A percentile compares a stretch with the other conserved stretches of the same genome.
phyloP scores from a whole-genome alignment of 2,329 filamentous ascomycete species.

The Fusarium sp. region DNA sequence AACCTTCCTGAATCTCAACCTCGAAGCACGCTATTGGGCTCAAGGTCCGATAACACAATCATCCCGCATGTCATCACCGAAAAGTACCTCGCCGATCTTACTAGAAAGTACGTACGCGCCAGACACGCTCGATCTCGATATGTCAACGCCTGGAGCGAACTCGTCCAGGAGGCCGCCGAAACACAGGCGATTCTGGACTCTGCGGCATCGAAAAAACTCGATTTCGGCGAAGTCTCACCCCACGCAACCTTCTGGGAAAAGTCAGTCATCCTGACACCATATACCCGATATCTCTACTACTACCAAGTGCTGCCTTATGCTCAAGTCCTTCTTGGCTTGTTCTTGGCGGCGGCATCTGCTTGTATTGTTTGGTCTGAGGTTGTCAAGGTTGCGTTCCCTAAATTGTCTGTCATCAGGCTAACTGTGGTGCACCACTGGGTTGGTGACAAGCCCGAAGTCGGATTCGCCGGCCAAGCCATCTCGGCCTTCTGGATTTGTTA shows the following conservation, averaged over 20 bases:
- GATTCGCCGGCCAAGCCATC: conserved; percentile 87
- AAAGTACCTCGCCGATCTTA: conserved; percentile 92
- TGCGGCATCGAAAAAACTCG: conserved; percentile 82
- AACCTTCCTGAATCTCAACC: conserved; percentile 75
- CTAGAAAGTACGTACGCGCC: conserved; percentile 84
- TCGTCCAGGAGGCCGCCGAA: conserved; percentile 81
- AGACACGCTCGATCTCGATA: conserved; percentile 88
- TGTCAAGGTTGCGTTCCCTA: conserved; percentile 84
- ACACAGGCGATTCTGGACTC: conserved; percentile 89
- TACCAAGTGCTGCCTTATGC: conserved; percentile 80
- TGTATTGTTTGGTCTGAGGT: conserved; percentile 95
- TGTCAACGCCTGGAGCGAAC: conserved; percentile 85
- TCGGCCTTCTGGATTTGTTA: conserved; percentile 93
- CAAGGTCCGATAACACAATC: conserved; percentile 61
- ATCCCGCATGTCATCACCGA: conserved; percentile 91
- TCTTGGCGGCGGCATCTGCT: conserved; percentile 82
- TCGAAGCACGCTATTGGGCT: conserved; percentile 57
- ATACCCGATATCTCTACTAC: conserved; percentile 84
- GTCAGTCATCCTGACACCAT: conserved; percentile 79
- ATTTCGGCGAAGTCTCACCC: conserved; percentile 75
- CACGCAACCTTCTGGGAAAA: conserved; percentile 69
- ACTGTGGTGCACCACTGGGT: conserved; percentile 83
- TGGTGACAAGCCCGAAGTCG: conserved; percentile 80
- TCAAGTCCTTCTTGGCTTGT: conserved; percentile 73
- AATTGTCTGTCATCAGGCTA: conserved; percentile 78